Conservation (phyloP, 2,329 filamentous ascomycete genomes). For the Diplodia sapinea region DNA sequence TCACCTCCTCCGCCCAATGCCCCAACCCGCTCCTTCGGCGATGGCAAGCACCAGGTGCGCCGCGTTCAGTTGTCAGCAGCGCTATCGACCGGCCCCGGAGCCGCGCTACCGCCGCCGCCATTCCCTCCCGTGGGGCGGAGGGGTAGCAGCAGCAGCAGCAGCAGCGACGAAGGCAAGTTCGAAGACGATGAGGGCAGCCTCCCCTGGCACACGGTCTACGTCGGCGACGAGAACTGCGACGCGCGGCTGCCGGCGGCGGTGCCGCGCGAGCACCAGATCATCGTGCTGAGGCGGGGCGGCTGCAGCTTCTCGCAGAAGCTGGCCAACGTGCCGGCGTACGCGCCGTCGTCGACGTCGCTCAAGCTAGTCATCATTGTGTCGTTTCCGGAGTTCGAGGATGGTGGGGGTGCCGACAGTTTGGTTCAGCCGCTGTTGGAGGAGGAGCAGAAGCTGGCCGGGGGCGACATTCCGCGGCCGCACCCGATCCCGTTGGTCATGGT, state of each 20-base stretch:
- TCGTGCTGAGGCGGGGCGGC: conserved; percentile 80
- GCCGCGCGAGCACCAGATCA: conserved; percentile 69
- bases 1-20: conserved; percentile 30
- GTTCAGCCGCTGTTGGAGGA: conserved; percentile 76
- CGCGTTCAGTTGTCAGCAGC: conserved; percentile 49
- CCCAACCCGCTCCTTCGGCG: conserved; percentile 32
- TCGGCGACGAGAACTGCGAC: conserved; percentile 71
- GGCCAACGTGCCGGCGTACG: conserved; percentile 79
- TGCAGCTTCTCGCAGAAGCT: conserved; percentile 88
- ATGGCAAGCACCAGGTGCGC: conserved; percentile 40
- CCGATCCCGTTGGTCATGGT: conserved; percentile 86
- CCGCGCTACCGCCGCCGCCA: conserved; percentile 62
- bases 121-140: conserved; percentile 59
- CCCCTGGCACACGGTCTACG: conserved; percentile 72
- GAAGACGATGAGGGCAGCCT: conserved; percentile 53
- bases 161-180: conserved; percentile 40
- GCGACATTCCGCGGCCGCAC: conserved; percentile 67
- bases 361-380: conserved; percentile 83
- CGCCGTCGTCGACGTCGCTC: conserved; percentile 65
- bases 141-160: too few species aligned
- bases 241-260: conserved; percentile 59
- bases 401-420: conserved; percentile 44
- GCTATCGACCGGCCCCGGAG: conserved; percentile 65
- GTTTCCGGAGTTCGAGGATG: conserved; percentile 56
- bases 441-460: conserved; percentile 71